These are phyloP conservation scores for Thelephora ganbajun DNA, from an alignment of 768 basidiomycete genomes.

Conservation along the genomic window DNA sequence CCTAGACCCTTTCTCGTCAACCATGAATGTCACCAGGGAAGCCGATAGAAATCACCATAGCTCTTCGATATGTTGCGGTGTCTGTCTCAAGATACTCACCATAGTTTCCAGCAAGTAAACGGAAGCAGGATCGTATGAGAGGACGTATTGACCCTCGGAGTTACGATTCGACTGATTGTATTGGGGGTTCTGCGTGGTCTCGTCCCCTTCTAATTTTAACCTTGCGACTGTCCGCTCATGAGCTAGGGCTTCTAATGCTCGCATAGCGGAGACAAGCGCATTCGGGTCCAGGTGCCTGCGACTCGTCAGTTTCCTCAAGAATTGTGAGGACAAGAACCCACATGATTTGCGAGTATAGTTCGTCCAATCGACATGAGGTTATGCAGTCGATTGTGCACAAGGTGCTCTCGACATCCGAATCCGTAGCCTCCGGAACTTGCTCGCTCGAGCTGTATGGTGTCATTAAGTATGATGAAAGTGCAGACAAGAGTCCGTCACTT, in stretches of 20 bases:
- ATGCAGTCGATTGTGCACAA: slow-evolving; percentile 93
- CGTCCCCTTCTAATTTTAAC: slow-evolving; percentile 57
- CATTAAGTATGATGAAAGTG: slow-evolving; percentile 91
- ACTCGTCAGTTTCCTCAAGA: not conserved
- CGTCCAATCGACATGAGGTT: slow-evolving; percentile 83
- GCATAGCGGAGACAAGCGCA: slow-evolving; percentile 70
- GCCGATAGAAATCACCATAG: slow-evolving; percentile 48
- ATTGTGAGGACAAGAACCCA: slow-evolving; percentile 24
- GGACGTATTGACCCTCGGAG: slow-evolving; percentile 32
- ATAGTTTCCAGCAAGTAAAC: slow-evolving; percentile 92
- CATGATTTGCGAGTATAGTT: slow-evolving; percentile 90
- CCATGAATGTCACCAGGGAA: not conserved
- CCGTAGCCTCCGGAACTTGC: slow-evolving; percentile 76
- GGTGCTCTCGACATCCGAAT: slow-evolving; percentile 86
- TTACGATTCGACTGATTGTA: slow-evolving; percentile 17
- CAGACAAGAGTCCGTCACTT: slow-evolving; percentile 84
- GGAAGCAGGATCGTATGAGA: slow-evolving; percentile 91
- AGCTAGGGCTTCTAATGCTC: slow-evolving; percentile 79
- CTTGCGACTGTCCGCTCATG: slow-evolving; percentile 80
- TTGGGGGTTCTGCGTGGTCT: slow-evolving; percentile 22
- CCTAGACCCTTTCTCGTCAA: slow-evolving; percentile 31
- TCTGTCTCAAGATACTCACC: slow-evolving; percentile 75
- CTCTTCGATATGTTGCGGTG: slow-evolving; percentile 69
- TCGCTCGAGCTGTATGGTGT: slow-evolving; percentile 74
- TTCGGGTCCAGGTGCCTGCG: slow-evolving; percentile 64